Percentiles rank a stretch among this genome's conserved stretches.
Evolutionary conservation across 2,329 filamentous ascomycete species (phyloP).

Genomic region (Akanthomyces lecanii): DNA sequence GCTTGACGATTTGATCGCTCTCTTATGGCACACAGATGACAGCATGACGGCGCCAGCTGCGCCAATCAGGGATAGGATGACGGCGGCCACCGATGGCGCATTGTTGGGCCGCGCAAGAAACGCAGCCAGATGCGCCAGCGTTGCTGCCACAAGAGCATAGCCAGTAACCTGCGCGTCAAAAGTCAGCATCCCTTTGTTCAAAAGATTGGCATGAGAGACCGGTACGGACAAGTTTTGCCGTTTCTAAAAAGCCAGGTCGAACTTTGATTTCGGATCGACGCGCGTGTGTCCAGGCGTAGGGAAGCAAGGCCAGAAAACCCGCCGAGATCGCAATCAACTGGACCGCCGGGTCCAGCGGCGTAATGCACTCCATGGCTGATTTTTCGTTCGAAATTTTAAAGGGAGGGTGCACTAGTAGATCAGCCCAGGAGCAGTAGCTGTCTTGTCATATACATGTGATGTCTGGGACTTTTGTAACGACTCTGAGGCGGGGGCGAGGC

Average conservation of each 20-base stretch:
- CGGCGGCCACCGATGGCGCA: not conserved
- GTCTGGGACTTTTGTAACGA: not conserved
- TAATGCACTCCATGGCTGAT: not conserved
- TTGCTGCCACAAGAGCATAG: not conserved
- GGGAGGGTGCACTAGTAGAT: not conserved
- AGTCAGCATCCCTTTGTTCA: not conserved
- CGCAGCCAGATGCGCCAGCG: not conserved
- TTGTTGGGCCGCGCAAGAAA: not conserved
- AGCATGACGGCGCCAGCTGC: not conserved
- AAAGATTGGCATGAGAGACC: no score
- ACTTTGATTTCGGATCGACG: not conserved
- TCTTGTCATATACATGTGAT: not conserved
- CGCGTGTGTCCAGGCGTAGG: not conserved
- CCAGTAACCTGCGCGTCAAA: not conserved
- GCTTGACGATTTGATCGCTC: not conserved
- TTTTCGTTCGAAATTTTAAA: no score
- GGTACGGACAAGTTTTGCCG: slow-evolving; percentile 5
- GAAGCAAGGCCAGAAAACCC: not conserved
- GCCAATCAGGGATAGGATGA: not conserved
- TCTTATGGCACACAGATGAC: not conserved
- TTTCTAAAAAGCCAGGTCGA: not conserved
- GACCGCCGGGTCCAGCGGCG: not conserved
- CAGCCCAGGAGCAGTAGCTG: not conserved
- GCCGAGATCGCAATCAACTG: not conserved
- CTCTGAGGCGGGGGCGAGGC: not conserved